Base-by-base conservation (phyloP, 768 basidiomycete genomes). In the Mycena filopes region DNA sequence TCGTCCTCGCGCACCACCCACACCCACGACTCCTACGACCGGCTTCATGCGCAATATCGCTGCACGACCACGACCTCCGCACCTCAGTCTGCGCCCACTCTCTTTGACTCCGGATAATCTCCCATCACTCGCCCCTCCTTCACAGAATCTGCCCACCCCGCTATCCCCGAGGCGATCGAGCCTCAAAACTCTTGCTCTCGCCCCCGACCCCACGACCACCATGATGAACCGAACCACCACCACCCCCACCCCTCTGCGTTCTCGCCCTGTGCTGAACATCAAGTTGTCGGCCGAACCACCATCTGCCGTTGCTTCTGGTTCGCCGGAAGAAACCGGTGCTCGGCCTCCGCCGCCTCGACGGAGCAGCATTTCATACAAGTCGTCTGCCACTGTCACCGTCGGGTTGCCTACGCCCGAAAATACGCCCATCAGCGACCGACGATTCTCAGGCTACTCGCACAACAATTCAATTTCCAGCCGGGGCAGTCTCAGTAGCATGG, bases 351-450 rank as follows among this genome's bases (percentile, higher is more conserved):
- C 78, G 33, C 76, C 72, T 50, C 81, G 86, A 46, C 83, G 88
- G 46, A 92, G 91, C 76, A 92, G 90, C 76, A 93, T 94, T 56
- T 87, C 88, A 1, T 94, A 94, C 81, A 89, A 87, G 71, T 75
- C 80, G 31, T 88, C 89, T 29, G 76, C 79, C 33, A 79, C 80
- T 40, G 72, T 78, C 23, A 53, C 60, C 45, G 74, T 81, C 15
- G 85, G 85, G 29, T 79, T 92, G 16, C 91, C 90, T 1, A 92
- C 91, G 0, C 93, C 91, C 15, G 91, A 90, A 71, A 82, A 87
- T 81, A 93, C 92, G 0, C 93, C 90, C 7, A 88, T 84, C 16
- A 82, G 79, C 60, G 83, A 86, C 13, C 79, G 74, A 46, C 80
- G 79, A 21, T 82, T 79, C 74, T 85, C 76, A 25, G 76, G 54